phyloP scores from a whole-genome alignment of 2,329 filamentous ascomycete species.

The Lasiodiplodia theobromae region DNA sequence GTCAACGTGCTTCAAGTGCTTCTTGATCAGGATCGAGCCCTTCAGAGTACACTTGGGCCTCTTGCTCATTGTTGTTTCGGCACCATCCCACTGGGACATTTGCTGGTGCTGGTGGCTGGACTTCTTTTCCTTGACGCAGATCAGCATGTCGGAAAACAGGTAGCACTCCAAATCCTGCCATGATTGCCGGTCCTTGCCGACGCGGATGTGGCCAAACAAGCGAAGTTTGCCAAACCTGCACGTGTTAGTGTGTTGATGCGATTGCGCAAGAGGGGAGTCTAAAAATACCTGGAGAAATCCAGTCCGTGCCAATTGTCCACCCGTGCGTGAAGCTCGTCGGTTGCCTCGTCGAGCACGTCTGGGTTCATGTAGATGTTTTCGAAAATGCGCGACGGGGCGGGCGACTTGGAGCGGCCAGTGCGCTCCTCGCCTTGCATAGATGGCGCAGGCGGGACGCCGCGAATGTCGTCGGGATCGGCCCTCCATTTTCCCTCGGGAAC shows the following conservation, averaged over 20 bases:
- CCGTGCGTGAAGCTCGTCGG: slow-evolving; percentile 81
- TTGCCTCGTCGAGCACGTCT: slow-evolving; percentile 82
- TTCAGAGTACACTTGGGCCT: slow-evolving; percentile 85
- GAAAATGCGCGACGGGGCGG: slow-evolving; percentile 57
- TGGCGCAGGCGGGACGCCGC: slow-evolving; percentile 58
- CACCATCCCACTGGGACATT: slow-evolving; percentile 66
- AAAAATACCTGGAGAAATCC: slow-evolving; percentile 77
- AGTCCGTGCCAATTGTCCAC: slow-evolving; percentile 99
- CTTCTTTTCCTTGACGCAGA: slow-evolving; percentile 99
- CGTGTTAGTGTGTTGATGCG: slow-evolving; percentile 30
- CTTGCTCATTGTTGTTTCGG: slow-evolving; percentile 59
- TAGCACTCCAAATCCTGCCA: slow-evolving; percentile 99
- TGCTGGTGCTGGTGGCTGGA: slow-evolving; percentile 50
- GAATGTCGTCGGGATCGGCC: slow-evolving; percentile 81
- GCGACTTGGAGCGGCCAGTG: slow-evolving; percentile 62
- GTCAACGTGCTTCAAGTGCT: slow-evolving; percentile 93
- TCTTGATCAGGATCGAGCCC: slow-evolving; percentile 97
- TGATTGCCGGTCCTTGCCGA: slow-evolving; percentile 93
- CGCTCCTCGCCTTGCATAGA: slow-evolving; percentile 55
- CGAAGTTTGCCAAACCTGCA: slow-evolving; percentile 86
- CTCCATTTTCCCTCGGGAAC: slow-evolving; percentile 92
- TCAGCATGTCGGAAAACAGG: slow-evolving; percentile 98
- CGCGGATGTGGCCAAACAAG: slow-evolving; percentile 85
- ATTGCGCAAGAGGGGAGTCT: slow-evolving; percentile 3
- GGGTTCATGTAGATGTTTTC: slow-evolving; percentile 73